A percentile compares a stretch with the other conserved stretches of the same genome.
phyloP scores from a whole-genome alignment of 148 eudicot genomes.

The Amaranthus hypochondriacus region DNA sequence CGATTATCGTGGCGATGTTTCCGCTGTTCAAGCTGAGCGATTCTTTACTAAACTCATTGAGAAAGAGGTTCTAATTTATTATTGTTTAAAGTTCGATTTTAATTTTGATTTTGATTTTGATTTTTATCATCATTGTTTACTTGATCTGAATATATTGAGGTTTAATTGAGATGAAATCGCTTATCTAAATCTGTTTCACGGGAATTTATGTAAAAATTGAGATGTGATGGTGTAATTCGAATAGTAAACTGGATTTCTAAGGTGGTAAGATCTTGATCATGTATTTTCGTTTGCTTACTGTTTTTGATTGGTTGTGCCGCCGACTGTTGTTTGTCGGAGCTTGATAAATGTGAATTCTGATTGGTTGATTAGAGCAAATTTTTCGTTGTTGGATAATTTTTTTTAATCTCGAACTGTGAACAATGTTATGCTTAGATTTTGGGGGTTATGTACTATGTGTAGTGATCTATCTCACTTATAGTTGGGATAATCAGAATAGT shows the following conservation, averaged over 20 bases:
- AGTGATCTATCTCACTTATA: background rate
- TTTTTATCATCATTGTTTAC: background rate
- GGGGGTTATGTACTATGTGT: background rate
- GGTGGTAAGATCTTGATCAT: background rate
- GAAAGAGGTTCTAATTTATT: constrained; percentile 54
- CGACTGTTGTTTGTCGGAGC: background rate
- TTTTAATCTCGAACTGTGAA: background rate
- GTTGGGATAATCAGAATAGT: no score
- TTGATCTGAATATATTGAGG: background rate
- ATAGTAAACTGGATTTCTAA: background rate
- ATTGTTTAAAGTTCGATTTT: background rate
- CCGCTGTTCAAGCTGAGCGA: constrained; percentile 70
- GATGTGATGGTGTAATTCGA: background rate
- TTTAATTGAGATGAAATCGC: no score
- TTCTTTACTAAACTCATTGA: constrained; percentile 94
- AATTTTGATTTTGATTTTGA: background rate
- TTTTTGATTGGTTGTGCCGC: constrained; percentile 2
- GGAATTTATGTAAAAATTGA: background rate
- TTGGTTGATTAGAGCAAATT: background rate
- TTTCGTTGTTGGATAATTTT: background rate
- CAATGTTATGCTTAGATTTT: background rate
- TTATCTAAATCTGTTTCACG: background rate
- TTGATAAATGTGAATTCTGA: background rate
- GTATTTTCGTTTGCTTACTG: background rate
- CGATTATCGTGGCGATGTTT: constrained; percentile 93